A percentile compares a stretch with the other conserved stretches of the same genome.
phyloP scores from a whole-genome alignment of 225 moss, liverwort and hornwort genomes.

The Bryum argenteum region DNA sequence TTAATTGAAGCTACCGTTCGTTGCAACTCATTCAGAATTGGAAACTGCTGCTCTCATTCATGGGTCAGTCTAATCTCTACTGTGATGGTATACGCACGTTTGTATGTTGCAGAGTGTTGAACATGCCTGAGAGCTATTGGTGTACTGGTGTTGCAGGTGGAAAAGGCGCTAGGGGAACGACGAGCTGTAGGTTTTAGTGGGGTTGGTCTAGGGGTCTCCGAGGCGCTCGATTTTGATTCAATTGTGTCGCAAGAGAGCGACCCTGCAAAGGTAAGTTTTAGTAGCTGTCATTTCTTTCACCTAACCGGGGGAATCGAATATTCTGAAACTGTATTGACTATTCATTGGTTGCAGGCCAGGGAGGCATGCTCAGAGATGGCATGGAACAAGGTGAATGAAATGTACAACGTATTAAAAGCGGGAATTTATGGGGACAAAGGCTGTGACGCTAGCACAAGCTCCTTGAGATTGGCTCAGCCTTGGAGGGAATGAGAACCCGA shows the following conservation, averaged over 20 bases:
- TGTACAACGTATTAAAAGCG: constrained; percentile 71
- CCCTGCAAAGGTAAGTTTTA: constrained; percentile 53
- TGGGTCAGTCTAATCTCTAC: neutral
- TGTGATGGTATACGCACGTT: neutral
- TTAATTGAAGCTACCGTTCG: neutral
- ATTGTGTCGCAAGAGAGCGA: constrained; percentile 35
- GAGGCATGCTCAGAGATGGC: constrained; percentile 32
- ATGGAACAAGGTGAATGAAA: constrained; percentile 62
- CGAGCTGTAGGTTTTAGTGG: constrained; percentile 77
- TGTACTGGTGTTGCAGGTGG: constrained; percentile 56
- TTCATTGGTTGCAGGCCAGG: constrained; percentile 30
- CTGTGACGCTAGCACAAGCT: constrained; percentile 45
- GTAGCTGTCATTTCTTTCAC: neutral
- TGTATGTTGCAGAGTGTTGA: neutral
- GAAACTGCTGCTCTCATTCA: neutral
- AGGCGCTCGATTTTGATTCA: constrained; percentile 53
- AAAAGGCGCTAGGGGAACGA: constrained; percentile 86
- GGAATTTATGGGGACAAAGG: constrained; percentile 67
- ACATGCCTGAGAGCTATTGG: neutral
- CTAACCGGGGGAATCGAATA: neutral
- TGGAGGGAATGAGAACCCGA: constrained; percentile 48
- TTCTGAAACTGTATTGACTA: neutral
- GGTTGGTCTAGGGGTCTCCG: constrained; percentile 68
- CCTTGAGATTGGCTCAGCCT: constrained; percentile 72
- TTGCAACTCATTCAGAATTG: neutral